Evolutionary conservation across 2,329 filamentous ascomycete genomes (phyloP).

Genomic region (Stromatinia cepivora): DNA sequence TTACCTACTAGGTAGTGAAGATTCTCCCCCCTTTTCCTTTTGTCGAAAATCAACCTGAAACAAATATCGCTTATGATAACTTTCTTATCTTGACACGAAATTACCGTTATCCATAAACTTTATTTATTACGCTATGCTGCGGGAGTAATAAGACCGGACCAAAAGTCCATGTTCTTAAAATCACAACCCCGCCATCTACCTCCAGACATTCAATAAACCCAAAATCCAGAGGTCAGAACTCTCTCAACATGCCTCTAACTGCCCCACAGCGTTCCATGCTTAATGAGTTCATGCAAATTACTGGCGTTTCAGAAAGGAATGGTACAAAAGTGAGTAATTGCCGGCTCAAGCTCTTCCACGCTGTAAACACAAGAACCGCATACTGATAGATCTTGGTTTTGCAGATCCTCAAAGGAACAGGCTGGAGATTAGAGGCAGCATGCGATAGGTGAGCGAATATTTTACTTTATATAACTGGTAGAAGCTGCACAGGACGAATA

Average conservation of each 20-base stretch:
- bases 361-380: constrained; percentile 20
- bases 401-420: constrained; percentile 42
- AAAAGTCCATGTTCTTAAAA: neutral
- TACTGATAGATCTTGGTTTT: constrained; percentile 30
- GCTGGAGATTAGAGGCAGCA: constrained; percentile 44
- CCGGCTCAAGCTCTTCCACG: constrained; percentile 11
- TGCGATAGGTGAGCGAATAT: constrained; percentile 43
- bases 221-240: neutral
- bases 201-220: constrained; percentile 1
- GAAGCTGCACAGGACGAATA: neutral
- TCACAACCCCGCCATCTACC: constrained; percentile 18
- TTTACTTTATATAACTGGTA: neutral
- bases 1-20: neutral
- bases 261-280: constrained; percentile 32
- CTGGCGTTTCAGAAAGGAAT: constrained; percentile 38
- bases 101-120: constrained; percentile 3
- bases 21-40: constrained; percentile 6
- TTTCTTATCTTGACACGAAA: neutral
- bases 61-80: constrained; percentile 24
- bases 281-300: constrained; percentile 39
- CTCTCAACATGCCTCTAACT: constrained; percentile 38
- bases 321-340: constrained; percentile 37
- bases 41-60: neutral
- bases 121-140: constrained; percentile 14
- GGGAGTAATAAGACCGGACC: constrained; percentile 16